Base-by-base conservation (phyloP, 176 grass and related monocot genomes). In the Puya raimondii region DNA sequence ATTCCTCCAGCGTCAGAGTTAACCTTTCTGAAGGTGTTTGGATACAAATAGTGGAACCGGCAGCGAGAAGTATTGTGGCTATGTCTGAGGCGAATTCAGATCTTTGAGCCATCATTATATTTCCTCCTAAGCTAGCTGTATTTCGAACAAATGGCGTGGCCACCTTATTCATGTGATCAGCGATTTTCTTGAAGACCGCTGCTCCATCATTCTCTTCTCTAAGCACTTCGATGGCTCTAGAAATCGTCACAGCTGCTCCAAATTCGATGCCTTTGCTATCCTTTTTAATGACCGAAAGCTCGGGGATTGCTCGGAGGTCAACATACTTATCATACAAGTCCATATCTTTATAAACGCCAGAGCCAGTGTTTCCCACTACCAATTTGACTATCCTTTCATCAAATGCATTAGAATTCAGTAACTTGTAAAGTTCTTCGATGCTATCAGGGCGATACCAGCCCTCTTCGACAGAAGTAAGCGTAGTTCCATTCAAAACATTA, bases 41-140 rank as follows among this genome's bases (percentile, higher is more conserved):
- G 51, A 84, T 71, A 69, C 59, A 49, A 64, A 84, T 63, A 63
- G 50, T 70, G 63, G 81, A 50, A 22, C 75, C 75, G 69, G 51
- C 81, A 63, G 52, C 81, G 48, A 84, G 81, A 47, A 84, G 74
- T 78, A 84, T 74, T 47, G 81, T 84, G n/a, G 81, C 75, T 27
- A 84, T 69, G 22, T 84, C 81, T 20, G 81, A 84, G 7, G 70
- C 63, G 25, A 84, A 79, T 25, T 72, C 70, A 14, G 47, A 68
- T 54, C 69, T 84, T 53, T 84, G 75, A 16, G 81, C 74, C 61
- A 84, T 68, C 17, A 84, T 69, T 17, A 84, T 14, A 66, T 84
- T 84, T 22, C 81, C 81, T 53, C 81, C 81, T 10, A 84, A 53
- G 63, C 81, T 84, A 21, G 74, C 81, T 67, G 72, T 84, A 63